Conservation (phyloP, 1,284 basidiomycete genomes). For the Sporisorium graminicola region DNA sequence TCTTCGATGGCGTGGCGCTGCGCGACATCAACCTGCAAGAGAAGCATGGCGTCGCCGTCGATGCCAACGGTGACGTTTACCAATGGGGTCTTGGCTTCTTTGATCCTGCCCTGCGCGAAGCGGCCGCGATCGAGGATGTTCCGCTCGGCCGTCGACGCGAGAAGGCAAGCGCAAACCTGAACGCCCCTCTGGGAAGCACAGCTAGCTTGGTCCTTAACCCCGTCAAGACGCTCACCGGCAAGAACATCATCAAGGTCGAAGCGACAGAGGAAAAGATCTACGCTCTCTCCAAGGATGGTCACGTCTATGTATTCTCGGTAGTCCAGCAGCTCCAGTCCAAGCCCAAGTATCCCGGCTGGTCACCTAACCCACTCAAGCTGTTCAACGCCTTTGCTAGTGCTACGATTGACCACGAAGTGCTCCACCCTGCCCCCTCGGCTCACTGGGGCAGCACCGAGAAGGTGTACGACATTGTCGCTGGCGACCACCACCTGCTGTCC, state of each 20-base stretch:
- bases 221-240: slow-evolving; percentile 61
- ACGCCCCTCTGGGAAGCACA: slow-evolving; percentile 37
- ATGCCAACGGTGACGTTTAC: slow-evolving; percentile 77
- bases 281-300: slow-evolving; percentile 61
- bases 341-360: slow-evolving; percentile 43
- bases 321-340: slow-evolving; percentile 44
- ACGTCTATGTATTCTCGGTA: slow-evolving; percentile 65
- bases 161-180: slow-evolving; percentile 46
- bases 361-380: slow-evolving; percentile 49
- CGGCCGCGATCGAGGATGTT: slow-evolving; percentile 52
- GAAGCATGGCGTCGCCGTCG: slow-evolving; percentile 66
- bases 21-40: slow-evolving; percentile 64
- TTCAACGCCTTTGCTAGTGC: slow-evolving; percentile 49
- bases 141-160: slow-evolving; percentile 54
- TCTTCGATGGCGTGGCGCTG: slow-evolving; percentile 64
- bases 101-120: slow-evolving; percentile 48
- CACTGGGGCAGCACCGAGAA: slow-evolving; percentile 50
- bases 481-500: slow-evolving; percentile 85
- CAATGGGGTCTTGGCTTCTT: slow-evolving; percentile 70
- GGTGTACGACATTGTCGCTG: slow-evolving; percentile 69
- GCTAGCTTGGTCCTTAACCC: slow-evolving; percentile 44
- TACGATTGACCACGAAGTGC: slow-evolving; percentile 56
- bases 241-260: slow-evolving; percentile 64
- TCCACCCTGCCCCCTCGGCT: slow-evolving; percentile 39
- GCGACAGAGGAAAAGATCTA: slow-evolving; percentile 64